Base-by-base conservation (phyloP, 2,329 filamentous ascomycete genomes). In the Alternaria infectoria region DNA sequence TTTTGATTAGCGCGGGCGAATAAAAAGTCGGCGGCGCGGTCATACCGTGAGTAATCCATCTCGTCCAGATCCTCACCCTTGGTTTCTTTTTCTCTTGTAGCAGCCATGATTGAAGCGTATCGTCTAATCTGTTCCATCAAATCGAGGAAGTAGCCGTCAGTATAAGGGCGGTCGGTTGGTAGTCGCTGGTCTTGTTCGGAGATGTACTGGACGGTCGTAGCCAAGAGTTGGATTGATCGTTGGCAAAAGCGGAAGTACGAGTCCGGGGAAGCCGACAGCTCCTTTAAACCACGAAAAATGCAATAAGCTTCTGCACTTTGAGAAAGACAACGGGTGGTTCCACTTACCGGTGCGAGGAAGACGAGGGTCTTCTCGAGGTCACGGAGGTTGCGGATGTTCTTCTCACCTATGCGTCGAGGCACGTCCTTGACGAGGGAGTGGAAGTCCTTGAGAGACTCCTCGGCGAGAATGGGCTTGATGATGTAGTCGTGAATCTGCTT, bases 71-170 rank as follows among this genome's bases (percentile, higher is more conserved):
- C 80, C 73, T 87, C 83, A 64, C 86, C 84, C 67, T 87, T 85
- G 65, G 84, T 85, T 75, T 87, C 85, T 74, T 89, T 89, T 74
- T 91, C 87, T 76, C 93, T 90, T 69, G 90, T 88, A 70, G 90
- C 89, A 68, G 90, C 90, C 74, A 97, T 89, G 79, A 96, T 92
- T 74, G 90, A 88, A 65, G 93, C 94, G 88, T 97, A 97, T 79
- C 93, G 88, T 79, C 90, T 89, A 74, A 97, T 93, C 87, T 97
- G 94, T 80, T 96, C 93, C 80, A 96, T 90, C 65, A 98, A 89
- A 84, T 98, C 95, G 83, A 97, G 91, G 80, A 97, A 97, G 83
- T 98, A 98, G 78, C 93, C 93, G 87, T 92, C 93, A 86, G 91
- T 96, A 85, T 97, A 98, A 70, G 93, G 93, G 74, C 91, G 90